A percentile compares a stretch with the other conserved stretches of the same genome.
phyloP scores from a whole-genome alignment of 208 protist species.

The Entamoeba nuttalli region DNA sequence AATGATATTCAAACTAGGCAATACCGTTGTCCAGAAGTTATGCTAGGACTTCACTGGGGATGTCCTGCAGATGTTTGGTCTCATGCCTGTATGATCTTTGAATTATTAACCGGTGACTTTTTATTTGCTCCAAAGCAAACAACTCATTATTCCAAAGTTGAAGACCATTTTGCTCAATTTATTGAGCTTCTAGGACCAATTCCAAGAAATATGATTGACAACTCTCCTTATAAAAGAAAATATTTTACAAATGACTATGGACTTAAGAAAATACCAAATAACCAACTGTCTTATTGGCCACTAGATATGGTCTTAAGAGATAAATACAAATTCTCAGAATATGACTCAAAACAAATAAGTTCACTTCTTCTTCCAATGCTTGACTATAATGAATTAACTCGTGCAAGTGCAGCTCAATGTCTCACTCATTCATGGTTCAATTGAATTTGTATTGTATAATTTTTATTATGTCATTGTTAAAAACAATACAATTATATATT shows the following conservation, averaged over 20 bases:
- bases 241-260: neutral
- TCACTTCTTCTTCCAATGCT: conserved; percentile 12
- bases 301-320: neutral
- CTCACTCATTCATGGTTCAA: conserved; percentile 1
- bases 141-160: neutral
- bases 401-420: neutral
- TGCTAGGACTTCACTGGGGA: conserved; percentile 58
- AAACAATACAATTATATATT: no score
- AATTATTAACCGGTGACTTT: conserved; percentile 39
- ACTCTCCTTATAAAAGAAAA: neutral
- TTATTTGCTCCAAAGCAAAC: conserved; percentile 59
- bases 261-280: neutral
- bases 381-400: neutral
- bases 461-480: neutral
- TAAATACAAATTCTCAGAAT: neutral
- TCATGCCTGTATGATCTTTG: conserved; percentile 15
- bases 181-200: neutral
- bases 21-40: conserved; percentile 64
- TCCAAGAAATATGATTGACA: neutral
- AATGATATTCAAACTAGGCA: conserved; percentile 67
- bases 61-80: conserved; percentile 17
- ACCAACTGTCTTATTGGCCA: neutral
- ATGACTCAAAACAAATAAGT: neutral
- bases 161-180: conserved; percentile 6
- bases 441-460: neutral